Evolutionary conservation across 176 grass and related monocot species (phyloP).

Genomic region (Echinochloa phyllopogon): DNA sequence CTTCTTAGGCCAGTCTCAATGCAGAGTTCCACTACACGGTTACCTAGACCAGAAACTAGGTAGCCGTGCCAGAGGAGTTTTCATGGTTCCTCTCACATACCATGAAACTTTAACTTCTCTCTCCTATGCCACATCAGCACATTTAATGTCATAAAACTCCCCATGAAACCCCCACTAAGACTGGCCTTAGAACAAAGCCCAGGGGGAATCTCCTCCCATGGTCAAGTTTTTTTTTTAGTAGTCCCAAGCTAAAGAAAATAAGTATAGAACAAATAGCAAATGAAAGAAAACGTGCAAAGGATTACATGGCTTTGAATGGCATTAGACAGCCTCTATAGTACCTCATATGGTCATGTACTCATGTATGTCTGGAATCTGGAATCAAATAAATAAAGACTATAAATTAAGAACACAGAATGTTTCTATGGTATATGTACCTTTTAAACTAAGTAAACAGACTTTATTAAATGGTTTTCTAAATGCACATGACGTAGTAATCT

Average conservation of each 20-base stretch:
- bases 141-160: no score
- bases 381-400: neutral
- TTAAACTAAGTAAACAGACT: neutral
- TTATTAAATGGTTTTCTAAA: conserved; percentile 1
- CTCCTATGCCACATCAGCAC: no score
- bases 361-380: conserved; percentile 20
- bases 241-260: neutral
- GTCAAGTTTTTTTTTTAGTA: neutral
- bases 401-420: neutral
- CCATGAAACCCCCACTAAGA: no score
- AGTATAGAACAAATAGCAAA: neutral
- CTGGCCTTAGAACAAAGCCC: no score
- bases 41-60: no score
- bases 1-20: no score
- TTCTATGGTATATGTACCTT: neutral
- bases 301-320: conserved; percentile 12
- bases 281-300: neutral
- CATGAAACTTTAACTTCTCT: no score
- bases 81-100: no score
- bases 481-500: neutral
- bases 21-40: no score
- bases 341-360: neutral
- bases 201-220: no score
- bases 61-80: no score
- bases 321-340: neutral